Conservation (phyloP, 1,284 basidiomycete species). For the Irpex lacteus region DNA sequence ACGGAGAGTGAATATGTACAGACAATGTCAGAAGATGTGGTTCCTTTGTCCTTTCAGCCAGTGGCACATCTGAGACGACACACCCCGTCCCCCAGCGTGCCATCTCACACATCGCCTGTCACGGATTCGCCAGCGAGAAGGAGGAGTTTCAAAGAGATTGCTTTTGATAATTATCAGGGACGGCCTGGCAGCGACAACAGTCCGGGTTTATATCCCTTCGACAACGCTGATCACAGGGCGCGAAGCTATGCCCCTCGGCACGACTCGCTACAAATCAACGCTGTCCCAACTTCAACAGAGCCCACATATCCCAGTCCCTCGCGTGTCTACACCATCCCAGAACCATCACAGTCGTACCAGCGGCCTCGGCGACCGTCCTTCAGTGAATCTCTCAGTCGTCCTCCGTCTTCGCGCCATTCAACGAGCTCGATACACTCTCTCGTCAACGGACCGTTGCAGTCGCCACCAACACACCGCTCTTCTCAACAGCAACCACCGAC, state of each 20-base stretch:
- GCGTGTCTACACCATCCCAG: background rate
- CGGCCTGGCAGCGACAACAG: background rate
- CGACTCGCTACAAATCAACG: conserved; percentile 10
- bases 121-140: background rate
- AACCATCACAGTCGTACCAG: background rate
- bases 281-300: background rate
- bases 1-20: conserved; percentile 4
- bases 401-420: background rate
- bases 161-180: conserved; percentile 8
- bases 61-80: conserved; percentile 18
- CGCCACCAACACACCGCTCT: background rate
- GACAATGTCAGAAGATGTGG: conserved; percentile 15
- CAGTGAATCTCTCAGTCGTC: background rate
- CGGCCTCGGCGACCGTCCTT: background rate
- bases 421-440: background rate
- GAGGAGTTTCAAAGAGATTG: conserved; percentile 13
- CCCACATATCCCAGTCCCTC: background rate
- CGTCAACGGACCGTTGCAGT: background rate
- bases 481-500: background rate
- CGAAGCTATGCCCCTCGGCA: conserved; percentile 18
- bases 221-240: conserved; percentile 14
- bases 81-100: conserved; percentile 18
- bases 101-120: conserved; percentile 1
- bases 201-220: conserved; percentile 1
- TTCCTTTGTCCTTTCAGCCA: conserved; percentile 23